Base-by-base conservation (phyloP, 805 yeast genomes). In the Lipomyces kockii region DNA sequence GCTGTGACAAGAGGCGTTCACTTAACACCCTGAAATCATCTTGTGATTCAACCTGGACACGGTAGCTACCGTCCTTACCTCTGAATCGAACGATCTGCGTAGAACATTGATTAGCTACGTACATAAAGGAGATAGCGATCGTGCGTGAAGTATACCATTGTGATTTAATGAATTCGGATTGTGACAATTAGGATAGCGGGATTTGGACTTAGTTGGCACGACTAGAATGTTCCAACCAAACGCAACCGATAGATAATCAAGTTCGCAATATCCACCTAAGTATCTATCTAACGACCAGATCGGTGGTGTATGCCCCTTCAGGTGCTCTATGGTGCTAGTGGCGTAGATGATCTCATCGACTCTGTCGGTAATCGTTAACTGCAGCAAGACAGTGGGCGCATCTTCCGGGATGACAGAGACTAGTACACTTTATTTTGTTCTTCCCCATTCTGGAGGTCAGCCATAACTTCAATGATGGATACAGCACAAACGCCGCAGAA, bases 1-100 rank as follows among this genome's bases (percentile, higher is more conserved):
- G 80, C 57, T 82, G 76, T 60, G 77, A 74, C 37, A 67, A 65
- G 20, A 67, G 75, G 32, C 61, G 60, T 34, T 72, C 83, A 32
- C 87, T 70, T 0, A 85, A 84, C 0, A 72, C 71, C 3, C 78
- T 75, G 67, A 90, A 86, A 8, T 80, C 79, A 25, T 81, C 82
- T 1, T 73, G 59, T 2, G 81, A 78, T 32, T 85, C 86, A 35
- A 85, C 86, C 32, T 80, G 76, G 46, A 90, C 83, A 63, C 98
- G 84, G 76, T 86, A 86, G 85, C 87, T 89, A 8, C 98, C 98
- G 72, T 90, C 90, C 74, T 86, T 91, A 35, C 95, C 83, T 75
- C 97, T 84, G 78, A 95, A 91, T 74, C 99, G 82, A 27, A 90
- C 80, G 72, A 93, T 85, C 92, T 81, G 56, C 6, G 22, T n/a